Percentiles rank a stretch among this genome's conserved stretches.
These are phyloP conservation scores for Cymbomonas tetramitiformis DNA, from an alignment of 139 green algal genomes.

Conservation along the genomic window DNA sequence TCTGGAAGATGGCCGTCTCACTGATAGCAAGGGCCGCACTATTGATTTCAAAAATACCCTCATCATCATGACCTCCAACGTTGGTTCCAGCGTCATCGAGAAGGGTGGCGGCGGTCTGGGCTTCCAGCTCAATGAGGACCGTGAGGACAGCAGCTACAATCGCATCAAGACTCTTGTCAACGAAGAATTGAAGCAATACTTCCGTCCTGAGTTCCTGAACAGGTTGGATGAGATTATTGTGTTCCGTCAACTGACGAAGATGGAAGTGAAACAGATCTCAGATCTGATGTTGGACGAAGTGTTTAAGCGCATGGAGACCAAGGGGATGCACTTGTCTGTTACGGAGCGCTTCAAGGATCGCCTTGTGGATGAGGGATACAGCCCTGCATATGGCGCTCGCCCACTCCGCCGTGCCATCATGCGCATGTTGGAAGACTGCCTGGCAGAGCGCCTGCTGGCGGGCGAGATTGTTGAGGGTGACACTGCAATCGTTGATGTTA, in stretches of 20 bases:
- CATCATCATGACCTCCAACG: conserved; percentile 98
- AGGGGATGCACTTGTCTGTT: conserved; percentile 63
- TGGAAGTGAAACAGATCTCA: conserved; percentile 93
- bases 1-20: conserved; percentile 80
- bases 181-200: conserved; percentile 99
- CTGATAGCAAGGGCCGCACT: conserved; percentile 66
- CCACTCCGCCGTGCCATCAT: conserved; percentile 97
- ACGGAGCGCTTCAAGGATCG: conserved; percentile 54
- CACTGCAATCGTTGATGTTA: conserved; percentile 30
- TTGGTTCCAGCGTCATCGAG: conserved; percentile 86
- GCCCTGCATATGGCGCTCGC: conserved; percentile 86
- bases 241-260: conserved; percentile 96
- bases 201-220: conserved; percentile 96
- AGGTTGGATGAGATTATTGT: conserved; percentile 99
- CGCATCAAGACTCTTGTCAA: conserved; percentile 95
- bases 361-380: conserved; percentile 97
- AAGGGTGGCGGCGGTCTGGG: conserved; percentile 73
- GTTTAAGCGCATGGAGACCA: conserved; percentile 77
- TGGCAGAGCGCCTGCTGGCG: conserved; percentile 81
- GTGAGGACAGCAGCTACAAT: conserved; percentile 61
- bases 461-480: conserved; percentile 72
- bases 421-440: conserved; percentile 89
- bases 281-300: conserved; percentile 95
- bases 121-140: conserved; percentile 53
- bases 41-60: conserved; percentile 99